A percentile compares a stretch with the other conserved stretches of the same genome.
phyloP scores from a whole-genome alignment of 352 stramenopile genomes.

The Aphanomyces invadans region DNA sequence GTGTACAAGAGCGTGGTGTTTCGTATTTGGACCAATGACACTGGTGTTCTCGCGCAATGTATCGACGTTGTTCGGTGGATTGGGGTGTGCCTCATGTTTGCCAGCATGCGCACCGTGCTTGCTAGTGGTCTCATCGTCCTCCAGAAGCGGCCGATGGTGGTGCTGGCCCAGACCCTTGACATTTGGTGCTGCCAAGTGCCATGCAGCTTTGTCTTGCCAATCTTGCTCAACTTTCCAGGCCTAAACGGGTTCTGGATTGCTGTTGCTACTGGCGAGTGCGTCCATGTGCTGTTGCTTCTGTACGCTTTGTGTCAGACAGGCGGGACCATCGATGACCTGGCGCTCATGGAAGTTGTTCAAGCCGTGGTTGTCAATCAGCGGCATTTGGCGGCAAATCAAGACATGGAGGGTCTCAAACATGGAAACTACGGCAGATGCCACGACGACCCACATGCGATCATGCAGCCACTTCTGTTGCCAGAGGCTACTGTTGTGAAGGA shows the following conservation, averaged over 20 bases:
- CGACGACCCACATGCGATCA: no score
- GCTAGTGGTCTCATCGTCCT: background rate
- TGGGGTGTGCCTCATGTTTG: background rate
- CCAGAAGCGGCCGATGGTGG: background rate
- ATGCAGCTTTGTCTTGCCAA: background rate
- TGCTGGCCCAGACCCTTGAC: background rate
- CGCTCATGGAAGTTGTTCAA: background rate
- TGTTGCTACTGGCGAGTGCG: background rate
- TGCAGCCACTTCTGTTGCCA: no score
- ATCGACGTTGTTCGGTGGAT: constrained; percentile 6
- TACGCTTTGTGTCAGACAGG: background rate
- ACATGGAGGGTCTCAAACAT: background rate
- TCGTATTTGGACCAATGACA: background rate
- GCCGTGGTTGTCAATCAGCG: background rate
- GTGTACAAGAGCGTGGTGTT: background rate
- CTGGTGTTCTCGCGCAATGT: background rate
- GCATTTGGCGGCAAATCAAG: background rate
- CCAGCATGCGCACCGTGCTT: constrained; percentile 6
- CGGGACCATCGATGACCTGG: background rate
- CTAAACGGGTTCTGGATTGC: constrained; percentile 7
- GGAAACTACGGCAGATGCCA: no score
- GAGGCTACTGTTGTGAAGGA: no score
- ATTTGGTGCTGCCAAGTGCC: background rate
- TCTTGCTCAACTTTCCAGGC: background rate
- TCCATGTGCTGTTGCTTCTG: constrained; percentile 12